These are phyloP conservation scores for Pharnaceum exiguum DNA, from an alignment of 148 eudicot genomes.

Conservation along the genomic window DNA sequence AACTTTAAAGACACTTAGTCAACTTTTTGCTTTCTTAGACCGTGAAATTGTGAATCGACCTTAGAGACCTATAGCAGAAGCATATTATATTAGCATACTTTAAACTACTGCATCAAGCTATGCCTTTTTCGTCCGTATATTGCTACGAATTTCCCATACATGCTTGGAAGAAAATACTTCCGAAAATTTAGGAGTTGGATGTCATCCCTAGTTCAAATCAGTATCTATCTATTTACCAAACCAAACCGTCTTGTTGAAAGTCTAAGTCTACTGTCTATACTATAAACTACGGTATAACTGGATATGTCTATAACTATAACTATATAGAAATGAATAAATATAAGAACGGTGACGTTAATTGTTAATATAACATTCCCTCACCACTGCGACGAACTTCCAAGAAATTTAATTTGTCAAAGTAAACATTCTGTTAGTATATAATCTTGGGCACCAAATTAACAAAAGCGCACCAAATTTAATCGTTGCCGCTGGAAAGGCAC, in stretches of 20 bases:
- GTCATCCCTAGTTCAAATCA: too few species aligned
- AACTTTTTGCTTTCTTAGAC: too few species aligned
- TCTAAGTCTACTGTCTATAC: too few species aligned
- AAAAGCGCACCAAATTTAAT: not conserved
- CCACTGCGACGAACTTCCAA: conserved; percentile 6
- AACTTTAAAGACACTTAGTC: too few species aligned
- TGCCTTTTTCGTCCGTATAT: conserved; percentile 1
- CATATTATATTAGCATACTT: too few species aligned
- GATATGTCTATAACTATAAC: too few species aligned
- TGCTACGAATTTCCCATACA: conserved; percentile 2
- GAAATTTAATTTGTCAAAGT: conserved; percentile 1
- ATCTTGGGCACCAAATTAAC: too few species aligned
- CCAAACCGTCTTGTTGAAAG: not conserved
- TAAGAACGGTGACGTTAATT: not conserved
- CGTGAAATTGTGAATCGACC: too few species aligned
- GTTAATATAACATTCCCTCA: not conserved
- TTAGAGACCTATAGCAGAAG: too few species aligned
- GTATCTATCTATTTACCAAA: not conserved
- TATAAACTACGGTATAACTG: too few species aligned
- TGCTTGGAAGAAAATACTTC: conserved; percentile 1
- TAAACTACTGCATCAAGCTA: not conserved
- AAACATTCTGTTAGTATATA: conserved; percentile 19
- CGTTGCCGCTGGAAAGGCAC: not conserved
- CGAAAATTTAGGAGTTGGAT: conserved; percentile 3
- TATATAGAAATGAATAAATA: too few species aligned